Evolutionary conservation across 352 stramenopile genomes (phyloP).

Genomic region (Thalassiosira mediterranea): DNA sequence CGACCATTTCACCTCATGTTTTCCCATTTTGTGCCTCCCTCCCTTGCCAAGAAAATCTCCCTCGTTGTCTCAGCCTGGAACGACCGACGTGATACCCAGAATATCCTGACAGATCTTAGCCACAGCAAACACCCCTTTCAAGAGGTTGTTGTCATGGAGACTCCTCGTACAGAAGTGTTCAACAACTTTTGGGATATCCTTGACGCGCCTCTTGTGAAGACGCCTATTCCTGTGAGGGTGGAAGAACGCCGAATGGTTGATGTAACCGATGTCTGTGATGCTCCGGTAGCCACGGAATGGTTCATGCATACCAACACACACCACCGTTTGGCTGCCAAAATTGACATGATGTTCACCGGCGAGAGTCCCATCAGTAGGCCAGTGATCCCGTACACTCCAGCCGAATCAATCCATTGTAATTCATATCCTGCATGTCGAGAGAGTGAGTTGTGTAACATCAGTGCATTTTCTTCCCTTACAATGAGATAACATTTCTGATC

Average conservation of each 20-base stretch:
- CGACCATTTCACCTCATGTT: not conserved
- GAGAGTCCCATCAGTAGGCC: not conserved
- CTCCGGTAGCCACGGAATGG: conserved; percentile 4
- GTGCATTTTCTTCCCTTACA: too few relatives aligned
- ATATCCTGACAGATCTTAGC: not conserved
- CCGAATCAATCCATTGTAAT: conserved; percentile 1
- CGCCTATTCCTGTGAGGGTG: not conserved
- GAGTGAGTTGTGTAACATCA: too few relatives aligned
- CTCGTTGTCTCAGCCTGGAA: not conserved
- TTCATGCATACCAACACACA: conserved; percentile 8
- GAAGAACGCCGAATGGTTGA: not conserved
- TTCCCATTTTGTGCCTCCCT: too few relatives aligned
- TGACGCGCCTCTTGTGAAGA: not conserved
- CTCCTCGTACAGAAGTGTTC: too few relatives aligned
- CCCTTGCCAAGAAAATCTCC: conserved; percentile 5
- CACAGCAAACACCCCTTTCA: not conserved
- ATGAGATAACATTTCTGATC: too few relatives aligned
- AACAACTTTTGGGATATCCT: too few relatives aligned
- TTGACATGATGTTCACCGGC: conserved; percentile 1
- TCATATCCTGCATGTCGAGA: not conserved
- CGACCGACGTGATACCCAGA: not conserved
- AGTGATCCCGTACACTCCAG: not conserved
- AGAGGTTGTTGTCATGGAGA: not conserved
- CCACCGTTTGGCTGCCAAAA: not conserved
- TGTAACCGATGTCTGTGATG: conserved; percentile 12